phyloP scores from a whole-genome alignment of 78 protist species.

The Polysphondylium violaceum region DNA sequence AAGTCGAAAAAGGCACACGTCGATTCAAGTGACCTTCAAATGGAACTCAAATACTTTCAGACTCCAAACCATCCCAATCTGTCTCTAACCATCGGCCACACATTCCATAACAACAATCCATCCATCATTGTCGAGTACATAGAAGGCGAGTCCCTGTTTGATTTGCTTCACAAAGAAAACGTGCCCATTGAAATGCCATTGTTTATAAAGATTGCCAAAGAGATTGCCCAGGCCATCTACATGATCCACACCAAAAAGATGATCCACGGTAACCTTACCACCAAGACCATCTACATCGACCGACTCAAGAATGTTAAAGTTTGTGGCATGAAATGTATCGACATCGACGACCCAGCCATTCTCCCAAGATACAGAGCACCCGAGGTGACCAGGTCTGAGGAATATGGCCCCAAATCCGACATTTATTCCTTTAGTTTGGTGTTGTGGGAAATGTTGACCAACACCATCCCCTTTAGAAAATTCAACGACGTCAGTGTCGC shows the following conservation, averaged over 20 bases:
- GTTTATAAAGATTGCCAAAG: slow-evolving; percentile 38
- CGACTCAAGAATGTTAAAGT: slow-evolving; percentile 23
- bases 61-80: no score
- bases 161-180: slow-evolving; percentile 11
- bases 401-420: background rate
- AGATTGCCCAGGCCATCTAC: slow-evolving; percentile 12
- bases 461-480: slow-evolving; percentile 42
- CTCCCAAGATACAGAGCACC: slow-evolving; percentile 57
- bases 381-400: slow-evolving; percentile 20
- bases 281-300: slow-evolving; percentile 16
- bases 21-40: no score
- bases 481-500: slow-evolving; percentile 43
- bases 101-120: no score
- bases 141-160: no score
- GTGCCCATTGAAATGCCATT: slow-evolving; percentile 30
- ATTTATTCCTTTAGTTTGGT: slow-evolving; percentile 30
- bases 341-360: slow-evolving; percentile 33
- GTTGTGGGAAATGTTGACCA: slow-evolving; percentile 17
- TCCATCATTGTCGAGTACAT: no score
- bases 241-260: slow-evolving; percentile 7
- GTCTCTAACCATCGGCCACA: no score
- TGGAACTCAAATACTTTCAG: no score
- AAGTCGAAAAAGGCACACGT: no score
- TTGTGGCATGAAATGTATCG: slow-evolving; percentile 1
- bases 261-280: slow-evolving; percentile 31